phyloP scores from a whole-genome alignment of 129 eudicot genomes.

The Sambucus nigra region DNA sequence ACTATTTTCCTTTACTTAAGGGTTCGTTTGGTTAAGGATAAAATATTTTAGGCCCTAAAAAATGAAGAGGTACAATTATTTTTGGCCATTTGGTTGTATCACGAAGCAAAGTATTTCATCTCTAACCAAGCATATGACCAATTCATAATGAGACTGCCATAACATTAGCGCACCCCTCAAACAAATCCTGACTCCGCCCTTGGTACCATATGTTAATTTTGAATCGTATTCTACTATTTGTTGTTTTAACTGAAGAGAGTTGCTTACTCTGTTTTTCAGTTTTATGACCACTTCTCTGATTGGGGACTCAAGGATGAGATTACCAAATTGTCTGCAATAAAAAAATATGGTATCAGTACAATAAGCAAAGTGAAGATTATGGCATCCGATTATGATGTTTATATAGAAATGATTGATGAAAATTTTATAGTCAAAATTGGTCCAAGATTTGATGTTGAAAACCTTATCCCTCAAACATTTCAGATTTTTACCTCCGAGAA shows the following conservation, averaged over 20 bases:
- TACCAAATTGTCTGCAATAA: constrained; percentile 21
- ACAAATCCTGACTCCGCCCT: too few relatives aligned
- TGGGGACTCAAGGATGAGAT: constrained; percentile 63
- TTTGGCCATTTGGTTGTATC: too few relatives aligned
- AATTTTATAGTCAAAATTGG: constrained; percentile 51
- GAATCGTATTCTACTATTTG: not conserved
- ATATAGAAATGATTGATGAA: constrained; percentile 53
- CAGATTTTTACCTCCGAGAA: constrained; percentile 48
- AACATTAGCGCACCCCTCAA: too few relatives aligned
- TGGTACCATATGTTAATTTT: too few relatives aligned
- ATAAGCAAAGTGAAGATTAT: constrained; percentile 53
- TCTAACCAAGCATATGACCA: too few relatives aligned
- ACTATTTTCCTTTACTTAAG: too few relatives aligned
- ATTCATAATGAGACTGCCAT: too few relatives aligned
- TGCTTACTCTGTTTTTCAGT: constrained; percentile 26
- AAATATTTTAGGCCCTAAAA: too few relatives aligned
- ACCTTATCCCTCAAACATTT: constrained; percentile 41
- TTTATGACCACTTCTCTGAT: constrained; percentile 64
- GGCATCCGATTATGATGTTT: constrained; percentile 59
- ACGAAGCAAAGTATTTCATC: too few relatives aligned
- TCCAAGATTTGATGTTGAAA: constrained; percentile 40
- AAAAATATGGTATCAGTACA: constrained; percentile 36
- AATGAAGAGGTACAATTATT: too few relatives aligned
- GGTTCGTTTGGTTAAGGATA: too few relatives aligned
- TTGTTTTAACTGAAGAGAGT: not conserved